Base-by-base conservation (phyloP, 495 filamentous ascomycete genomes). In the Penicillium parvum region DNA sequence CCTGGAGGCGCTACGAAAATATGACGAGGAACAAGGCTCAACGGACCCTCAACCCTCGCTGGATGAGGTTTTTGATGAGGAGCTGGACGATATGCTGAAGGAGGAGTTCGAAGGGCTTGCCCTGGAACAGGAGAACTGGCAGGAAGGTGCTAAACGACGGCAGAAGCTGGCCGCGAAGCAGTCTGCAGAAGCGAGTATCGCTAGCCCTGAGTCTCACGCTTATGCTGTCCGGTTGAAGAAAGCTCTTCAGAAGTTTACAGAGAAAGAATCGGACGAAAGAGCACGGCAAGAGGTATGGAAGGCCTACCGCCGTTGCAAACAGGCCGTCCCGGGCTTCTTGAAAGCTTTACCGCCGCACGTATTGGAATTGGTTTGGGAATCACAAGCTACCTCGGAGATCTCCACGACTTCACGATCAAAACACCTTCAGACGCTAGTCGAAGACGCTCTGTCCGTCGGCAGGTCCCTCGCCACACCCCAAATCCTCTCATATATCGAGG, bases 401-500 rank as follows among this genome's bases (percentile, higher is more conserved):
- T 35, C 56, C 1, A 26, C 40, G 11, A 2, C 51, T 18, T 48
- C 60, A 23, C 78, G 78, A 26, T 75, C 82, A 60, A 60, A 66
- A 9, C 81, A 82, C 61, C 52, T 86, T 12, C 76, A 79, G 40
- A 53, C 64, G 8, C 64, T 90, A 10, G 66, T 75, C 5, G 70
- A 79, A 54, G 86, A 89, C 49, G 80, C 84, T 59, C 57, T 66
- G 18, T 65, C 75, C 8, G 65, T 74, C 26, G 78, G 76, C 7
- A 66, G 71, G 37, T 39, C 63, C 7, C 65, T 89, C 37, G 53
- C 66, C 1, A 69, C 69, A 2, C 63, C 75, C 8, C 79, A 88
- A 48, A 74, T 77, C 33, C 65, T 87, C 15, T 64, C 82, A 6
- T 81, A 79, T 34, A 78, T 88, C 28, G 78, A 84, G 43, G 76